Base-by-base conservation (phyloP, 2,329 filamentous ascomycete species). In the Herpomyces periplanetae region DNA sequence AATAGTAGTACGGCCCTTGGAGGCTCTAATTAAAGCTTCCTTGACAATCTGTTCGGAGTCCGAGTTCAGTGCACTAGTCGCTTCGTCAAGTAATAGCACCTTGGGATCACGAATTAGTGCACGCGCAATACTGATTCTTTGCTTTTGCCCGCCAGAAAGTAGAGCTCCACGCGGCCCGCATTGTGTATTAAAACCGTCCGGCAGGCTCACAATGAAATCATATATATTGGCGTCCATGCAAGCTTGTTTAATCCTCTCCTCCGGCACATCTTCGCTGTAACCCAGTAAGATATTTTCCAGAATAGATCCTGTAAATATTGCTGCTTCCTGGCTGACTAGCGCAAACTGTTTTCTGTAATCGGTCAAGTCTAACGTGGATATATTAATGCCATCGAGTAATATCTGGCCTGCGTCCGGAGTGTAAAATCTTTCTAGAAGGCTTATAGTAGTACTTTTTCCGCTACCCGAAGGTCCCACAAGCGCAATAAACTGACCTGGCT, bases 381-480 rank as follows among this genome's bases (percentile, higher is more conserved):
- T 68, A 25, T 87, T 66, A 26, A 59, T 54, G 21, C 59, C 68
- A 31, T 91, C 75, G 8, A 91, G 47, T 23, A 56, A 66, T 13
- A 96, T 48, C 7, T 58, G 58, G 6, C 80, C 80, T 0, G 54
- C 49, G 0, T 80, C 47, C 0, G 73, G 66, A 29, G 91, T 71
- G 34, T 91, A 91, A 43, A 91, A 91, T 13, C 80, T 63, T 36
- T 91, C 75, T 13, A 91, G 45, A 3, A 91, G 48, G 3, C 68
- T 64, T 33, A 91, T 85, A 0, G 73, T 84, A 0, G 80, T 91
- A 19, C 59, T 69, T 44, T 96, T 91, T 22, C 80, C 80, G 32
- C 73, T 87, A 2, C 80, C 75, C 17, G 64, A 80, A 0, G 75
- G 63, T n/a, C 80, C 80, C 5, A 91, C 80, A 2, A 91, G 51